These are phyloP conservation scores for Spathaspora sp. DNA, from an alignment of 1,139 yeast species.

Conservation along the genomic window DNA sequence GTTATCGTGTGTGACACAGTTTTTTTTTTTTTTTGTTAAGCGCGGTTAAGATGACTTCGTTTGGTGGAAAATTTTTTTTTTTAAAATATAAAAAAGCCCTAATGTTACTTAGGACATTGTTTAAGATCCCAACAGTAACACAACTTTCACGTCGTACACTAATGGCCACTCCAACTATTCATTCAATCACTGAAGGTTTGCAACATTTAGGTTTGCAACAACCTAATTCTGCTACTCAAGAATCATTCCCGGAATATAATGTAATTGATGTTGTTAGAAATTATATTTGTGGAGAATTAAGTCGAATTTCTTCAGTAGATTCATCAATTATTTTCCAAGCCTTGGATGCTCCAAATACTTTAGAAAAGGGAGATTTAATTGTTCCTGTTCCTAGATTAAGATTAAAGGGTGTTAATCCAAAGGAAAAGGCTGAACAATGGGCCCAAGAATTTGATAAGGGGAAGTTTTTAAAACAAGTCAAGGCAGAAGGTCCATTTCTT, in stretches of 20 bases:
- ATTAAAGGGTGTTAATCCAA: slow-evolving; percentile 82
- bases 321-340: slow-evolving; percentile 73
- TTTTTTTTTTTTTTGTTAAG: background rate
- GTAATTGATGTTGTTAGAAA: slow-evolving; percentile 84
- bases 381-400: slow-evolving; percentile 93
- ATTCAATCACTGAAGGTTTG: slow-evolving; percentile 35
- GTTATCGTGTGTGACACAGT: background rate
- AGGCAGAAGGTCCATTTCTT: slow-evolving; percentile 86
- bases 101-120: slow-evolving; percentile 4
- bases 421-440: slow-evolving; percentile 83
- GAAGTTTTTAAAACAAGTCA: slow-evolving; percentile 65
- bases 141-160: background rate
- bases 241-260: slow-evolving; percentile 68
- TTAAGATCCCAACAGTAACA: background rate
- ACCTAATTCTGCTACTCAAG: slow-evolving; percentile 22
- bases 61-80: slow-evolving; percentile 2
- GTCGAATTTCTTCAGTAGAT: slow-evolving; percentile 71
- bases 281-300: slow-evolving; percentile 78
- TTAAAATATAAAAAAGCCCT: background rate
- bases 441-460: slow-evolving; percentile 68
- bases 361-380: slow-evolving; percentile 91
- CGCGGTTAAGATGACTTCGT: slow-evolving; percentile 3
- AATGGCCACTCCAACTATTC: slow-evolving; percentile 6
- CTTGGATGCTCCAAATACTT: slow-evolving; percentile 80
- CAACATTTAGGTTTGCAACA: slow-evolving; percentile 36